Evolutionary conservation across 78 protist species (phyloP), one percentile per base, ranked within the genome.

Genomic region (Diacronema lutheri): DNA sequence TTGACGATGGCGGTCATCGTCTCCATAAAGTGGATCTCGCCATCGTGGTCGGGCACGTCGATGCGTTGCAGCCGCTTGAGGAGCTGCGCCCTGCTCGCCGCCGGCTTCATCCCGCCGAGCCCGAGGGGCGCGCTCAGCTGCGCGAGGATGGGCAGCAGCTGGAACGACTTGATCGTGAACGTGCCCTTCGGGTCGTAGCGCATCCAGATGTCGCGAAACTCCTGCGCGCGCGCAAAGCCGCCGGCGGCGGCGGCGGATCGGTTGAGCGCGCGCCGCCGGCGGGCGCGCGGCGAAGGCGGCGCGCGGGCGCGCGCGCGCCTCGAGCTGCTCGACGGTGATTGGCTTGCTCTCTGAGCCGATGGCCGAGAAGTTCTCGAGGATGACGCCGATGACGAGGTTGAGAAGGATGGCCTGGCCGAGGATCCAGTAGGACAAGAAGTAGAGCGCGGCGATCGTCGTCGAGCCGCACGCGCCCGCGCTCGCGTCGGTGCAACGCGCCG

Each of bases 91-190:
- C 79, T n/a, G 3, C 50, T 23, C 33, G 4, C 50, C 23, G 41
- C 41, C 19, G 37, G 71, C 41, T 5, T 23, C 37, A 0, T 0
- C 11, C 35, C 79, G 16, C 19, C 35, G 35, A 71, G 7, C 50
- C 79, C 79, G 21, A 71, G 79, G 37, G 79, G 79, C 58, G 19
- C 5, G 19, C 26, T 56, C 19, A 71, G 79, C 79, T 71, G 55
- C 79, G 41, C 37, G n/a, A 71, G 0, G 58, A 71, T 40, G 31
- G 57, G 55, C 19, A 71, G 57, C 20, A 71, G 79, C 9, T 38
- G 14, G 58, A 41, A 56, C 0, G 58, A 41, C 9, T 57, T 33
- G 16, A 71, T 29, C n/a, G 6, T 0, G 57, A 41, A 71, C 21
- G 79, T 41, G 58, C 58, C 79, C 79, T 71, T 71, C 13, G 56